Conservation (phyloP, 2,329 filamentous ascomycete genomes). For the Aspergillus versicolor region DNA sequence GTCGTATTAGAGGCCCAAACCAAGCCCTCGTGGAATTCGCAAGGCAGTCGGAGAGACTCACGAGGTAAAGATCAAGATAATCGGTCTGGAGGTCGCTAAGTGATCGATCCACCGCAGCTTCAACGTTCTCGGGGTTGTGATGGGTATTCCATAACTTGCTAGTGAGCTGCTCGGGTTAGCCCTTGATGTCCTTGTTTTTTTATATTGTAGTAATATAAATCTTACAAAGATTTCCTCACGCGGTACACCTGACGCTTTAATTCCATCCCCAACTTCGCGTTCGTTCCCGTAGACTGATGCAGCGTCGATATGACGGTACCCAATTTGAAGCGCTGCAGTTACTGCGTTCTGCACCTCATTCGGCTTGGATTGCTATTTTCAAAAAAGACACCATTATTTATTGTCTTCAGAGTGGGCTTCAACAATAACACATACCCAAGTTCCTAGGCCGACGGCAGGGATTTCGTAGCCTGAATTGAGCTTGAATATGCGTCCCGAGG, state of each 20-base stretch:
- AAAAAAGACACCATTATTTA: not conserved
- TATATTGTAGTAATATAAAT: not conserved
- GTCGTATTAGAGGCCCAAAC: not conserved
- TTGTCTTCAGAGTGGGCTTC: not conserved
- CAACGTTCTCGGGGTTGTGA: conserved; percentile 31
- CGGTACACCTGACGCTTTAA: conserved; percentile 32
- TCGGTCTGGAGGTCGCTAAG: conserved; percentile 62
- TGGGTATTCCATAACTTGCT: conserved; percentile 42
- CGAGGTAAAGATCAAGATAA: conserved; percentile 65
- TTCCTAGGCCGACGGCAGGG: conserved; percentile 9
- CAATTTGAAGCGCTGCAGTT: conserved; percentile 44
- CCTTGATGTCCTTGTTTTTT: not conserved
- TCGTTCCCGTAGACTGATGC: conserved; percentile 48
- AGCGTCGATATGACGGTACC: conserved; percentile 57
- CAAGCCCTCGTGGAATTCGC: not conserved
- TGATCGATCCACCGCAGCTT: conserved; percentile 52
- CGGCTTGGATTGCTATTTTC: conserved; percentile 7
- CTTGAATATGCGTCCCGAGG: conserved; percentile 6
- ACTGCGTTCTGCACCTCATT: conserved; percentile 47
- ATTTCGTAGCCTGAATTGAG: conserved; percentile 10
- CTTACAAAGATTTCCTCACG: conserved; percentile 36
- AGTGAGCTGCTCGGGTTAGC: conserved; percentile 21
- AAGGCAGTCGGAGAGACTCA: not conserved
- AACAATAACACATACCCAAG: conserved; percentile 3
- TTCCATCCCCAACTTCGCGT: conserved; percentile 44